Conservation (phyloP, 441 rosid species). For the Populus hybrid region DNA sequence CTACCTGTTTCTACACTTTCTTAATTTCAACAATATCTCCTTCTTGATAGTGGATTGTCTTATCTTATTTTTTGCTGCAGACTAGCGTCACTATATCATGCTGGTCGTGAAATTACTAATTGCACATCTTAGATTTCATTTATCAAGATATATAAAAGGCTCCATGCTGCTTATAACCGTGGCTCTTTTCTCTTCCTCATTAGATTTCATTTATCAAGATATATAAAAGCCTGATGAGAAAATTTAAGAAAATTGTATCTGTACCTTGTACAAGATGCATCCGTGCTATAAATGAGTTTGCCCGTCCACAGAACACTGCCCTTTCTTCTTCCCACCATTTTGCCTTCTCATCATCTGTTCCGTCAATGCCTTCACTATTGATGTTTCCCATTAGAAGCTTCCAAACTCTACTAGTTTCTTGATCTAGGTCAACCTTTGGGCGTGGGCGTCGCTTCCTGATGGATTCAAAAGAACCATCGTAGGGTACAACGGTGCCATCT, state of each 20-base stretch:
- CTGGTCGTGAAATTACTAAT: not conserved
- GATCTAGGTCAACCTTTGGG: slow-evolving; percentile 89
- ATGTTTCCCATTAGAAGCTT: slow-evolving; percentile 75
- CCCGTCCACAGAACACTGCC: slow-evolving; percentile 68
- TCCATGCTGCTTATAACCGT: not conserved
- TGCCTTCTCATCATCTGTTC: slow-evolving; percentile 50
- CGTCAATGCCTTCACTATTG: slow-evolving; percentile 48
- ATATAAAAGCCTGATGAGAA: slow-evolving; percentile 2
- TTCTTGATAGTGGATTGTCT: not conserved
- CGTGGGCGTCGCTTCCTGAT: slow-evolving; percentile 53
- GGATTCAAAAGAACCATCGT: slow-evolving; percentile 30
- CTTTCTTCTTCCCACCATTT: slow-evolving; percentile 95
- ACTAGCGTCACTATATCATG: not conserved
- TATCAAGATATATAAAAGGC: not conserved
- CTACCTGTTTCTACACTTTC: not conserved
- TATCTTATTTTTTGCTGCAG: not conserved
- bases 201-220: too few relatives aligned
- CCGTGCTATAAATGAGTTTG: slow-evolving; percentile 83
- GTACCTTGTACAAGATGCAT: slow-evolving; percentile 99
- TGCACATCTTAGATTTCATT: not conserved
- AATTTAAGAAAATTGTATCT: slow-evolving; percentile 12
- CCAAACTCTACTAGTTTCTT: slow-evolving; percentile 83
- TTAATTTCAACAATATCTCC: not conserved
- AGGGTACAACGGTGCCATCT: slow-evolving; percentile 59
- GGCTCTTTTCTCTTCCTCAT: not conserved